phyloP scores from a whole-genome alignment of 2,329 filamentous ascomycete genomes.

The Trichoderma sp. region DNA sequence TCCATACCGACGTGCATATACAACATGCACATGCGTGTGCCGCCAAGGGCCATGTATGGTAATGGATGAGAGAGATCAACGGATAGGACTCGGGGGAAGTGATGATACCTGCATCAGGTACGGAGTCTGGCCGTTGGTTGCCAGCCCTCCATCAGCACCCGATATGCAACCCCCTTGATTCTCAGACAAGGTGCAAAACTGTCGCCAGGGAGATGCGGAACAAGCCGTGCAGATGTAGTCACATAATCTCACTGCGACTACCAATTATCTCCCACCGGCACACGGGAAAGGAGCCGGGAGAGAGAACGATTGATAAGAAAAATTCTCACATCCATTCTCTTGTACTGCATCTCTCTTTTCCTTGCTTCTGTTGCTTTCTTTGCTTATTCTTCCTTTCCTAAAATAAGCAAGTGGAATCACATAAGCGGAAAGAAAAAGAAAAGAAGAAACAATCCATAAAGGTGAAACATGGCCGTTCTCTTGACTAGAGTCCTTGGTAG shows the following conservation, averaged over 20 bases:
- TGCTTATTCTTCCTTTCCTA: background rate
- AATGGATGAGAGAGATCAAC: background rate
- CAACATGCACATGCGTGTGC: background rate
- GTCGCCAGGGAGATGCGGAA: background rate
- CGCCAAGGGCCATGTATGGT: background rate
- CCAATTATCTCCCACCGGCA: background rate
- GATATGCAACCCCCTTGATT: background rate
- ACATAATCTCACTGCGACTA: background rate
- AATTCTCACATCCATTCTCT: background rate
- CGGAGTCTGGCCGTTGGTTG: background rate
- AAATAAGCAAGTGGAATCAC: background rate
- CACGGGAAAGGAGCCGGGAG: background rate
- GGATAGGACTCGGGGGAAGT: background rate
- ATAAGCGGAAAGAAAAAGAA: background rate
- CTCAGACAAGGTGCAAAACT: background rate
- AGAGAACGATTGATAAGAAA: background rate
- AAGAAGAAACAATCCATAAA: background rate
- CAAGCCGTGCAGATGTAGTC: background rate
- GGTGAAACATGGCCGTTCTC: slow-evolving; percentile 5
- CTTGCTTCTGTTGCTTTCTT: background rate
- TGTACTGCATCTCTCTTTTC: background rate
- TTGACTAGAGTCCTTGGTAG: background rate
- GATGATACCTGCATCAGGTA: background rate
- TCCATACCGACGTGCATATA: background rate
- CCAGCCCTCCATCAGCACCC: background rate